Percentiles rank a stretch among this genome's conserved stretches.
Evolutionary conservation across 352 stramenopile species (phyloP).

Genomic region (Pythium biforme): DNA sequence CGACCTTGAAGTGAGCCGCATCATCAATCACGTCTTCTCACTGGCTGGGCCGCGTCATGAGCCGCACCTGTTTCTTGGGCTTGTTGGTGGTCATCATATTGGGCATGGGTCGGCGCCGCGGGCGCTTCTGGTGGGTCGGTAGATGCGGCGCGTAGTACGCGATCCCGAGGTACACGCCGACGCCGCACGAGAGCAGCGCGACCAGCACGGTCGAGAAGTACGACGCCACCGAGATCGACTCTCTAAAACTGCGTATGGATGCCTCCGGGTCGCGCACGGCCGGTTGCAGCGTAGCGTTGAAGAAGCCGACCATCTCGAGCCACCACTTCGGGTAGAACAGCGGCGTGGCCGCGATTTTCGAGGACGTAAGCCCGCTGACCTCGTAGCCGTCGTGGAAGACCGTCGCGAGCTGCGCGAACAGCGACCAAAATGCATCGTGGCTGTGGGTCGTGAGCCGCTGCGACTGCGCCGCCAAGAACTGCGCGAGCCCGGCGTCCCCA

Average conservation of each 20-base stretch:
- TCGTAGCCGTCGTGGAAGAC: conserved; percentile 84
- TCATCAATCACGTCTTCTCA: background rate
- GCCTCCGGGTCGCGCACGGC: conserved; percentile 8
- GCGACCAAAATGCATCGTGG: conserved; percentile 44
- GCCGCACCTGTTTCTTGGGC: conserved; percentile 22
- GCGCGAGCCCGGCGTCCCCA: conserved; percentile 44
- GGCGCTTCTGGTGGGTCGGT: conserved; percentile 1
- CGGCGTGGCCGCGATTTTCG: conserved; percentile 41
- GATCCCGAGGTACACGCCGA: conserved; percentile 23
- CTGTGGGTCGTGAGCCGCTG: conserved; percentile 48
- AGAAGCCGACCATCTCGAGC: conserved; percentile 78
- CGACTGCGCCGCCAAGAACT: conserved; percentile 61
- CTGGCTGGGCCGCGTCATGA: conserved; percentile 7
- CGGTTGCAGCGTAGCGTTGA: conserved; percentile 30
- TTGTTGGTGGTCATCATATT: conserved; percentile 15
- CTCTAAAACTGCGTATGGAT: too few relatives aligned
- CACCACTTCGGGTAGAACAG: conserved; percentile 87
- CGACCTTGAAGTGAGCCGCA: conserved; percentile 12
- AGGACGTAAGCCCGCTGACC: conserved; percentile 49
- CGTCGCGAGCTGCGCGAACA: conserved; percentile 77
- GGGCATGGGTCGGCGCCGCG: conserved; percentile 2
- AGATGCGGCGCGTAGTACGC: conserved; percentile 21
- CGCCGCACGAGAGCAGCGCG: conserved; percentile 13
- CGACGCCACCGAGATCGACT: conserved; percentile 19
- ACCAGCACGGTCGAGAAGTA: conserved; percentile 20